These are phyloP conservation scores for Basidiobolus meristosporus DNA, from an alignment of 371 early-diverging fungal genomes.

Conservation along the genomic window DNA sequence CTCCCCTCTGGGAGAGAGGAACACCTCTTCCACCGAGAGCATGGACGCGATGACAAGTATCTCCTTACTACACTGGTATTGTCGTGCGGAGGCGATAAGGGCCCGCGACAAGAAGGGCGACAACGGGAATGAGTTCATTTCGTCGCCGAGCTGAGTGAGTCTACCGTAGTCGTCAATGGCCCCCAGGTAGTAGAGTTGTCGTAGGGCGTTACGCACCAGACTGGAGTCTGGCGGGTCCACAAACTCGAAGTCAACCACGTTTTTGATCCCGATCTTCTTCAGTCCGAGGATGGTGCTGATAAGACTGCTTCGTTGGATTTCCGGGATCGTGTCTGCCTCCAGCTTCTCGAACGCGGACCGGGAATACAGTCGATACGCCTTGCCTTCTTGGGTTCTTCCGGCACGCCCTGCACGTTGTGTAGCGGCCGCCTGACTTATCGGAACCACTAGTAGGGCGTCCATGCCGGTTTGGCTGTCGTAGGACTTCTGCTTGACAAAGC, in stretches of 20 bases:
- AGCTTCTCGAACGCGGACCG: slow-evolving; percentile 66
- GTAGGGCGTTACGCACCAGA: slow-evolving; percentile 66
- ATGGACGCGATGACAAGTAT: slow-evolving; percentile 37
- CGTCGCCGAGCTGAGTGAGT: slow-evolving; percentile 78
- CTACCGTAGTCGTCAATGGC: slow-evolving; percentile 80
- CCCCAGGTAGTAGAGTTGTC: slow-evolving; percentile 86
- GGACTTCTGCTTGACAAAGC: slow-evolving; percentile 79
- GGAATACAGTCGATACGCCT: slow-evolving; percentile 91
- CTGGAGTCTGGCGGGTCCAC: slow-evolving; percentile 83
- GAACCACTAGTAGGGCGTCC: slow-evolving; percentile 68
- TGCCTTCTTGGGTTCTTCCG: slow-evolving; percentile 79
- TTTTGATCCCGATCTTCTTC: slow-evolving; percentile 80
- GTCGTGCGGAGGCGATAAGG: slow-evolving; percentile 30
- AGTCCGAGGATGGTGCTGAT: slow-evolving; percentile 71
- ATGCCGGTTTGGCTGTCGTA: slow-evolving; percentile 60
- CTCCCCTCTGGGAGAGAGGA: slow-evolving; percentile 63
- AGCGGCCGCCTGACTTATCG: slow-evolving; percentile 79
- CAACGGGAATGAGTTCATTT: slow-evolving; percentile 90
- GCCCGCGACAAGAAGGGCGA: slow-evolving; percentile 86
- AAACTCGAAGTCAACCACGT: slow-evolving; percentile 88
- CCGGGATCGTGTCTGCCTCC: slow-evolving; percentile 76
- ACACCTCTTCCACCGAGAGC: slow-evolving; percentile 70
- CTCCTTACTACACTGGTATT: slow-evolving; percentile 19
- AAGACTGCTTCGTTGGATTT: slow-evolving; percentile 88
- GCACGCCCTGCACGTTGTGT: slow-evolving; percentile 96